Evolutionary conservation across 2,329 filamentous ascomycete genomes (phyloP).

Genomic region (Bipolaris sorokiniana): DNA sequence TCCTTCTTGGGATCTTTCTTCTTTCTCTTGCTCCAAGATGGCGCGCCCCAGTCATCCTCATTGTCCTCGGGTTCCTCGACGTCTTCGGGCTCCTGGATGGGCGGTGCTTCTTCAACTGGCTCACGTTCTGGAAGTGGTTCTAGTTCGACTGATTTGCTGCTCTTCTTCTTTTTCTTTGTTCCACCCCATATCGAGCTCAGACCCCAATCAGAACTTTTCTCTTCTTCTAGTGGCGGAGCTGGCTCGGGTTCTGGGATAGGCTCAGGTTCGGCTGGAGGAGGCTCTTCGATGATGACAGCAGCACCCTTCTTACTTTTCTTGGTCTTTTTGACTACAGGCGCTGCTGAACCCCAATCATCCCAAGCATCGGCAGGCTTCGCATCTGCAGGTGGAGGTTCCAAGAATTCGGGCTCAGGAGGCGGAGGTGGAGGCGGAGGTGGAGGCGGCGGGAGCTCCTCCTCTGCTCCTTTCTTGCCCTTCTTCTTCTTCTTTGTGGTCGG

Average conservation of each 20-base stretch:
- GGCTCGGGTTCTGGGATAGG: conserved; percentile 29
- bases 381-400: conserved; percentile 38
- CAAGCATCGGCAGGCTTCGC: conserved; percentile 33
- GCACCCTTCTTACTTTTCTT: conserved; percentile 46
- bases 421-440: conserved; percentile 42
- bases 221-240: conserved; percentile 41
- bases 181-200: conserved; percentile 49
- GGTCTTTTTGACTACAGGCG: conserved; percentile 29
- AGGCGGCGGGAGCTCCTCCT: conserved; percentile 34
- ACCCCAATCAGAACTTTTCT: conserved; percentile 45
- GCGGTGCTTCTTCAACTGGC: conserved; percentile 34
- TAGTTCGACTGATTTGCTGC: conserved; percentile 46
- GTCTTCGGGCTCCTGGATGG: conserved; percentile 53
- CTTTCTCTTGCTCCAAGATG: conserved; percentile 61
- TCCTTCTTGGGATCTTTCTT: conserved; percentile 49
- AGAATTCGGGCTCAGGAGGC: conserved; percentile 40
- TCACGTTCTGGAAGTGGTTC: conserved; percentile 42
- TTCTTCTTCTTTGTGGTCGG: conserved; percentile 39
- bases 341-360: conserved; percentile 35
- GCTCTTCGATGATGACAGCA: conserved; percentile 50
- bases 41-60: conserved; percentile 63
- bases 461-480: conserved; percentile 40
- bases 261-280: conserved; percentile 25
- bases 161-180: conserved; percentile 57
- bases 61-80: conserved; percentile 59